A percentile compares a stretch with the other conserved stretches of the same genome.
phyloP scores from a whole-genome alignment of 1,284 basidiomycete species.

The Stygiomarasmius scandens region DNA sequence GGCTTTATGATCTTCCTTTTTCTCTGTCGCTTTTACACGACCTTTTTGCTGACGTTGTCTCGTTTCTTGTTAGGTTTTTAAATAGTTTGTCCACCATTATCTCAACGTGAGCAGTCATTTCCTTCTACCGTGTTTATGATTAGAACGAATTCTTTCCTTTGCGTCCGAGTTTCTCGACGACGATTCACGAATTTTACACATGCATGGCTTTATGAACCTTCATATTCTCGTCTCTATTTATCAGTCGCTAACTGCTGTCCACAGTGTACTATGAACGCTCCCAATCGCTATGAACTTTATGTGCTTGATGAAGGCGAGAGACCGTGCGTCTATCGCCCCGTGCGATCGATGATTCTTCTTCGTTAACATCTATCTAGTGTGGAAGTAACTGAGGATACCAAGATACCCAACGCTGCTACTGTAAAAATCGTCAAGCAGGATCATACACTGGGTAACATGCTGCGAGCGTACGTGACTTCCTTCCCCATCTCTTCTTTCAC shows the following conservation, averaged over 20 bases:
- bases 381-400: slow-evolving; percentile 92
- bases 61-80: not conserved
- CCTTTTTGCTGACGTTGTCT: slow-evolving; percentile 28
- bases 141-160: slow-evolving; percentile 19
- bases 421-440: slow-evolving; percentile 96
- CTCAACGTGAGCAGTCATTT: slow-evolving; percentile 1
- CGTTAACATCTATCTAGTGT: slow-evolving; percentile 53
- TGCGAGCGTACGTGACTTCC: slow-evolving; percentile 75
- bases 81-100: not conserved
- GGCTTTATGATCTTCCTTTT: slow-evolving; percentile 12
- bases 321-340: slow-evolving; percentile 57
- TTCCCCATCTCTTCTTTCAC: slow-evolving; percentile 3
- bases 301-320: slow-evolving; percentile 93
- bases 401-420: slow-evolving; percentile 96
- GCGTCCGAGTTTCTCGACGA: slow-evolving; percentile 23
- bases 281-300: slow-evolving; percentile 89
- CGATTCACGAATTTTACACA: slow-evolving; percentile 17
- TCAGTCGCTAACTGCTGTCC: not conserved
- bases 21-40: not conserved
- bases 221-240: slow-evolving; percentile 17
- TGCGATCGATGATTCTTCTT: not conserved
- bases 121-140: slow-evolving; percentile 14
- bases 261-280: slow-evolving; percentile 78
- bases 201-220: slow-evolving; percentile 27
- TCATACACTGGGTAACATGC: slow-evolving; percentile 95